Percentiles rank a stretch among this genome's conserved stretches.
Evolutionary conservation across 306 rosid genomes (phyloP).

Genomic region (Benincasa hispida): DNA sequence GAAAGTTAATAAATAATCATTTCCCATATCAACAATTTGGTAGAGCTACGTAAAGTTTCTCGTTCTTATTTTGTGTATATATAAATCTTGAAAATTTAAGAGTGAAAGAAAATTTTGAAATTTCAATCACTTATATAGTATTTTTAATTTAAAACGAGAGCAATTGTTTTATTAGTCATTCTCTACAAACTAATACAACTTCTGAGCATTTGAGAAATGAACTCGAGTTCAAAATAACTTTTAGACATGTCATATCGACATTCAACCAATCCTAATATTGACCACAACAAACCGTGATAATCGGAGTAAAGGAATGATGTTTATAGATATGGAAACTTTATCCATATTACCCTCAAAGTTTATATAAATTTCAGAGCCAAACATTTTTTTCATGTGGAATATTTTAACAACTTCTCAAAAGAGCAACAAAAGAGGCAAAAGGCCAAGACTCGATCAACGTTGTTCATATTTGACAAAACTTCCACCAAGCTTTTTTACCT

Average conservation of each 20-base stretch:
- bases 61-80: no score
- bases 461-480: constrained; percentile 38
- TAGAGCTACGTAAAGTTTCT: no score
- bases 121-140: no score
- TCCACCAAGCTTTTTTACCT: not conserved
- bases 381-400: not conserved
- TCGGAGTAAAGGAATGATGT: not conserved
- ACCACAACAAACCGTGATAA: not conserved
- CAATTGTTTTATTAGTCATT: no score
- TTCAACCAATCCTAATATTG: not conserved
- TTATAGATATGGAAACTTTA: not conserved
- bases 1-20: not conserved
- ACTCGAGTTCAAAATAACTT: no score
- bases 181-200: no score
- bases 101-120: no score
- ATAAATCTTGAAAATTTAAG: no score
- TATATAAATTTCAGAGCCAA: not conserved
- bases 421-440: not conserved
- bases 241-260: not conserved
- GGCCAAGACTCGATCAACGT: not conserved
- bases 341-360: not conserved
- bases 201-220: no score
- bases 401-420: not conserved
- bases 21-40: no score
- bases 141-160: no score